These are phyloP conservation scores for Marchantia polymorpha DNA, from an alignment of 225 moss, liverwort and hornwort genomes.

Conservation along the genomic window DNA sequence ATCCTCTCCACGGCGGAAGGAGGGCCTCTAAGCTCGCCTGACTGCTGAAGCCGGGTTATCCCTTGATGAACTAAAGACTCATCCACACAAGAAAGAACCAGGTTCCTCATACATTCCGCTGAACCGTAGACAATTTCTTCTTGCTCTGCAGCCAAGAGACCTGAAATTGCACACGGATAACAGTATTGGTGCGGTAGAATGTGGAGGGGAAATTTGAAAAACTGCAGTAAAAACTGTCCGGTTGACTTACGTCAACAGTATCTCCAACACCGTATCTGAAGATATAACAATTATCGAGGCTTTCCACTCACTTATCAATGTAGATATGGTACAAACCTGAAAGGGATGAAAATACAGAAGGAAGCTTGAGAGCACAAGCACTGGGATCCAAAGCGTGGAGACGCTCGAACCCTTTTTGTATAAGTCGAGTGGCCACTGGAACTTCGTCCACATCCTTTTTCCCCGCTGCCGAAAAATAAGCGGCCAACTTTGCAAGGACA, in stretches of 20 bases:
- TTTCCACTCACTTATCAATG: too few relatives aligned
- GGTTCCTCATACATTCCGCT: slow-evolving; percentile 70
- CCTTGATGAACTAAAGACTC: slow-evolving; percentile 75
- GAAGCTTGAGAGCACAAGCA: slow-evolving; percentile 62
- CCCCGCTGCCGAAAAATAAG: slow-evolving; percentile 50
- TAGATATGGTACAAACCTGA: slow-evolving; percentile 42
- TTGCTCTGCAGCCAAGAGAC: slow-evolving; percentile 77
- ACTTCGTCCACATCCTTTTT: slow-evolving; percentile 85
- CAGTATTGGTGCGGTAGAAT: not conserved
- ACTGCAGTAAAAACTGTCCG: too few relatives aligned
- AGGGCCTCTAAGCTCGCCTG: slow-evolving; percentile 52
- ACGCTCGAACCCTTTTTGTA: slow-evolving; percentile 80
- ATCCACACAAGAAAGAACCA: slow-evolving; percentile 71
- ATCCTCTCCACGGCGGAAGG: slow-evolving; percentile 75
- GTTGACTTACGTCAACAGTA: too few relatives aligned
- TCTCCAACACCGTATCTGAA: too few relatives aligned
- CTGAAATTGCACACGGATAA: slow-evolving; percentile 13
- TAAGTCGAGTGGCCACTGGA: slow-evolving; percentile 80
- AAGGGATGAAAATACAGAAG: slow-evolving; percentile 69
- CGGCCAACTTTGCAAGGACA: slow-evolving; percentile 59
- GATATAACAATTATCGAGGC: too few relatives aligned
- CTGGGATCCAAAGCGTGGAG: slow-evolving; percentile 55
- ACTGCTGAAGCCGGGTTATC: slow-evolving; percentile 47
- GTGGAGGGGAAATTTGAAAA: too few relatives aligned
- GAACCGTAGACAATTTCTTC: slow-evolving; percentile 87